Base-by-base conservation (phyloP, 257 asterid species). In the Oldenlandia corymbosa region DNA sequence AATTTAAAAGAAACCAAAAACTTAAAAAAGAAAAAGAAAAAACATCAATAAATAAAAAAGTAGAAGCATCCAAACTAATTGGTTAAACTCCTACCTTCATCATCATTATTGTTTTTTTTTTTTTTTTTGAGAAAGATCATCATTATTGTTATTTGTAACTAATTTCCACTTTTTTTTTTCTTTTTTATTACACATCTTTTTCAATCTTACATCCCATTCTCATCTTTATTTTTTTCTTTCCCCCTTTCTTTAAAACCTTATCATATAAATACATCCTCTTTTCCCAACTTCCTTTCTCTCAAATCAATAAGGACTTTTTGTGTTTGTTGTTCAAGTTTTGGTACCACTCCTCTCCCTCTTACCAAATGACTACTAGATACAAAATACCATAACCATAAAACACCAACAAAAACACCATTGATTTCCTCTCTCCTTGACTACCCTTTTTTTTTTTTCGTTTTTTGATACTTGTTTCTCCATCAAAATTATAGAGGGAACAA, bases 251-350 rank as follows among this genome's bases (percentile, higher is more conserved):
- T 24, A 24, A 10, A 18, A 28, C 65, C 42, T 28, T 27, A 55
- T 54, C 57, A 73, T 79, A 70, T 65, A 70, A 65, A 70, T 72
- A 71, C 50, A 67, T 58, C 54, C 68, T 68, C 65, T 47, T 65
- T 66, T 55, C 53, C 72, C 48, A 61, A 37, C 30, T 62, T 4
- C 28, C 58, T 65, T 57, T 39, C 69, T 53, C 71, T 73, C 78
- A 53, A 70, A 60, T 18, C 47, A 34, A 4, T 34, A 4, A 34
- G 6, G 6, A 34, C 39, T 9, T 3, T 9, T n/a, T n/a, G n/a
- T n/a, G n/a, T n/a, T n/a, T n/a, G n/a, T 20, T 3, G 43, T 23
- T 39, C 21, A 27, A 21, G 13, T 5, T 1, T 58, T 10, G 49
- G 31, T 37, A 30, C 42, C 52, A 28, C 48, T 43, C 58, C 62